Evolutionary conservation across 495 filamentous ascomycete species (phyloP).

Genomic region (Thozetella sp.): DNA sequence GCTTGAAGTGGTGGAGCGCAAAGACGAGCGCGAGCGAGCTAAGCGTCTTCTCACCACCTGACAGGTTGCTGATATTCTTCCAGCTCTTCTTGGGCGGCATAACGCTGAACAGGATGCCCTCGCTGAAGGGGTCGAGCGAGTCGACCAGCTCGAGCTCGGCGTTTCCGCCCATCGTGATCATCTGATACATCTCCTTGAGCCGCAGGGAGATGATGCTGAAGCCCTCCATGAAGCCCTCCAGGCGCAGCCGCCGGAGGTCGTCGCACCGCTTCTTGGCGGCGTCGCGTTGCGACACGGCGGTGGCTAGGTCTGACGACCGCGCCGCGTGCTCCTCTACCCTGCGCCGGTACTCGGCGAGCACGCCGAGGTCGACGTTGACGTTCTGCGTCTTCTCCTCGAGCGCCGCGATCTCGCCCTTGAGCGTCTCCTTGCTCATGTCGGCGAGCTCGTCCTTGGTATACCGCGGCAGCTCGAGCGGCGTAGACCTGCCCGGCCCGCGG

Average conservation of each 20-base stretch:
- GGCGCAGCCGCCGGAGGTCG: conserved; percentile 81
- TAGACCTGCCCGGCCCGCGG: conserved; percentile 18
- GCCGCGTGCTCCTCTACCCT: conserved; percentile 84
- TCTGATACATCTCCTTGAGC: conserved; percentile 99
- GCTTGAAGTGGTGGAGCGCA: conserved; percentile 96
- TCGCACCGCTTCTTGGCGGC: conserved; percentile 87
- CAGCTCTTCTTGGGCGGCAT: conserved; percentile 99
- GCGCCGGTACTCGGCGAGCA: conserved; percentile 91
- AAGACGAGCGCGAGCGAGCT: conserved; percentile 94
- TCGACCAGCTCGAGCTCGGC: conserved; percentile 97
- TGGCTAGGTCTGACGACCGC: conserved; percentile 76
- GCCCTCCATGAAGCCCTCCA: conserved; percentile 98
- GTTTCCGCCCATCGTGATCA: conserved; percentile 99
- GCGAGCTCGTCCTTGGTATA: conserved; percentile 89
- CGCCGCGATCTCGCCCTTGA: conserved; percentile 85
- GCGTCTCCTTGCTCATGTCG: conserved; percentile 86
- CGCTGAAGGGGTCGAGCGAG: conserved; percentile 91
- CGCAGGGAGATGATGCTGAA: conserved; percentile 93
- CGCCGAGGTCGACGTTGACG: conserved; percentile 83
- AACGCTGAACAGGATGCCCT: conserved; percentile 94
- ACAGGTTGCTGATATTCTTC: conserved; percentile 97
- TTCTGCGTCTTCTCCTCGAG: conserved; percentile 94
- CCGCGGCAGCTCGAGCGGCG: conserved; percentile 64
- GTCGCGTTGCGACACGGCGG: conserved; percentile 76
- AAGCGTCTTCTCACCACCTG: conserved; percentile 95